Evolutionary conservation across 192 early-diverging fungal species (phyloP).

Genomic region (Coemansia interrupta): DNA sequence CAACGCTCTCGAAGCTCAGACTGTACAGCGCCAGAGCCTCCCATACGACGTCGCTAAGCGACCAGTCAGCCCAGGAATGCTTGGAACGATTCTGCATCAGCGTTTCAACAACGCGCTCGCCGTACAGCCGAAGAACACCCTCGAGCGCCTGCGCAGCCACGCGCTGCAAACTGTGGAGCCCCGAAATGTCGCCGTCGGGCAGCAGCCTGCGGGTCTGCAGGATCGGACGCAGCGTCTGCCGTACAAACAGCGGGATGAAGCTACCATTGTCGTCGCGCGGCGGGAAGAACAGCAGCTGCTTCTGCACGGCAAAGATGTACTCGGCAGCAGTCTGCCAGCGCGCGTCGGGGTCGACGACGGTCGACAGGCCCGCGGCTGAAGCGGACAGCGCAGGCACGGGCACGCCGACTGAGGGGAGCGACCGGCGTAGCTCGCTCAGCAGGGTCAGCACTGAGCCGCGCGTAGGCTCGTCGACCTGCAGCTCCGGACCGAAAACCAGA

Average conservation of each 20-base stretch:
- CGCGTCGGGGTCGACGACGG: slow-evolving; percentile 36
- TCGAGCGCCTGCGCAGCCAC: slow-evolving; percentile 37
- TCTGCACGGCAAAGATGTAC: slow-evolving; percentile 31
- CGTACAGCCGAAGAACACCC: slow-evolving; percentile 33
- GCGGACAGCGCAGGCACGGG: not conserved
- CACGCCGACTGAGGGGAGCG: slow-evolving; percentile 36
- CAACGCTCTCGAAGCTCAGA: not conserved
- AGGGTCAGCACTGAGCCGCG: slow-evolving; percentile 78
- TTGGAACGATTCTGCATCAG: not conserved
- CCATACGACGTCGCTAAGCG: slow-evolving; percentile 37
- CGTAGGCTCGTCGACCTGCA: slow-evolving; percentile 66
- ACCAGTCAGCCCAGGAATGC: slow-evolving; percentile 6
- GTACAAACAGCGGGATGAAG: slow-evolving; percentile 17
- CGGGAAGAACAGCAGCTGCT: slow-evolving; percentile 39
- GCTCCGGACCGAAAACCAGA: slow-evolving; percentile 88
- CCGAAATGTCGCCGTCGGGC: slow-evolving; percentile 12
- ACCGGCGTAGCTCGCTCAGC: slow-evolving; percentile 74
- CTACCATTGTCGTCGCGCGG: not conserved
- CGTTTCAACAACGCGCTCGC: slow-evolving; percentile 5
- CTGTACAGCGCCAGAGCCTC: slow-evolving; percentile 39
- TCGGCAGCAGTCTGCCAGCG: slow-evolving; percentile 33
- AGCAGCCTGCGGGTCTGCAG: slow-evolving; percentile 15
- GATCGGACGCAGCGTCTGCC: slow-evolving; percentile 28
- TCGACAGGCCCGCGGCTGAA: not conserved
- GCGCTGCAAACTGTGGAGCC: slow-evolving; percentile 20